Evolutionary conservation across 805 yeast species (phyloP), one percentile per base, ranked within the genome.

Genomic region (Metschnikowia orientalis): DNA sequence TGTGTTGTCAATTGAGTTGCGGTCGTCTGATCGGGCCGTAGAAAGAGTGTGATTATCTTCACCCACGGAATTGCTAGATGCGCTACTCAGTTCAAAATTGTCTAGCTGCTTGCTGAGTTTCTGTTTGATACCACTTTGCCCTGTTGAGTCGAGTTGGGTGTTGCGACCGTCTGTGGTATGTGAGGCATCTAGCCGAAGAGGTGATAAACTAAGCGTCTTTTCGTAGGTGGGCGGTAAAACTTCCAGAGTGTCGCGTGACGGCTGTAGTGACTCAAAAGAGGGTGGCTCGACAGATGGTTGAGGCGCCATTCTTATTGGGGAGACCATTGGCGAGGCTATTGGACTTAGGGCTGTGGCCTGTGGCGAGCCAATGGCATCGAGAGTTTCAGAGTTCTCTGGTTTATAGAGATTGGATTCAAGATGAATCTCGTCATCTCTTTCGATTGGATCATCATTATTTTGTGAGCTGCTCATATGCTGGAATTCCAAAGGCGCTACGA

Each of bases 341-440:
- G 47, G 45, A 16, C 39, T 38, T 11, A 36, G 41, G 1, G 50
- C 41, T 2, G 38, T 38, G n/a, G 50, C 50, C 14, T 45, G 50
- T 2, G 47, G 47, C 2, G 48, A 38, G 6, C 39, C 43, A 15
- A 45, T 38, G 5, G 37, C 37, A 15, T 36, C 37, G 14, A 41
- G 23, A 1, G 41, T 30, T 4, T 68, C 69, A 13, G 69, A 51
- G 11, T 53, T 53, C 1, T 60, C 67, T 0, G 88, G 89, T 44
- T 71, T 67, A 53, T 76, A 81, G 5, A 81, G 38, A 35, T 67
- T 67, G 3, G 71, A 63, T 17, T 57, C 69, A 18, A 67, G 48
- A 41, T 66, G 72, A 55, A 65, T 56, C 37, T 62, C 59, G 8
- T 42, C 36, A 32, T 67, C 71, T 27, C 62, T 44, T 34, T 61